Percentiles rank a stretch among this genome's conserved stretches.
These are phyloP conservation scores for Heliosperma pusillum DNA, from an alignment of 148 eudicot species.

Conservation along the genomic window DNA sequence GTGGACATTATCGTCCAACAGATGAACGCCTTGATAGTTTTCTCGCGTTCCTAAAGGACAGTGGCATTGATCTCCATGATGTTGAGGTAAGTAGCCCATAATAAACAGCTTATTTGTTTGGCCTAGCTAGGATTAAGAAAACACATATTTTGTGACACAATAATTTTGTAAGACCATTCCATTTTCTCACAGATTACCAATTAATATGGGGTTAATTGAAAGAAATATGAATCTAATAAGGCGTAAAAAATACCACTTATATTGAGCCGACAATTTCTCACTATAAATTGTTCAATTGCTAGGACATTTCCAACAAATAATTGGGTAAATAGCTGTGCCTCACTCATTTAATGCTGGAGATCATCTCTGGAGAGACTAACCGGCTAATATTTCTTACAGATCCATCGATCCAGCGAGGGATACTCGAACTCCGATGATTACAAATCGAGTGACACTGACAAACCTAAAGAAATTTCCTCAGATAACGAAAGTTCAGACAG, in stretches of 20 bases:
- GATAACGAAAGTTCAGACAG: constrained; percentile 27
- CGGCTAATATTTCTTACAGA: constrained; percentile 36
- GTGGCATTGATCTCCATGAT: constrained; percentile 54
- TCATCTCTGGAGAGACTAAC: neutral
- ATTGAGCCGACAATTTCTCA: too few species aligned
- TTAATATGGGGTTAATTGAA: neutral
- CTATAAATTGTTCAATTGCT: too few species aligned
- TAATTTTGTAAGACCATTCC: neutral
- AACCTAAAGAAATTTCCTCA: constrained; percentile 26
- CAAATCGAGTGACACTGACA: constrained; percentile 13
- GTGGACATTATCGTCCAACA: constrained; percentile 95
- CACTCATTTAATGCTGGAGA: neutral
- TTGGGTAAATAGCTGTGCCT: neutral
- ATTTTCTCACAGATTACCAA: neutral
- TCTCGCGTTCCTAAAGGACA: constrained; percentile 49
- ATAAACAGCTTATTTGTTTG: constrained; percentile 2
- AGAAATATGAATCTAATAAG: too few species aligned
- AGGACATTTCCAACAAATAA: too few species aligned
- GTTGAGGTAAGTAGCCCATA: constrained; percentile 48
- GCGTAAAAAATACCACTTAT: too few species aligned
- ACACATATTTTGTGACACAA: neutral
- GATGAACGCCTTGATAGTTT: constrained; percentile 63
- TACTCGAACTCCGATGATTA: constrained; percentile 41
- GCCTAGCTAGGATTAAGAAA: neutral
- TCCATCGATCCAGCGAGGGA: constrained; percentile 51